Conservation (phyloP, 139 green algal genomes). For the Chlorella sp. region DNA sequence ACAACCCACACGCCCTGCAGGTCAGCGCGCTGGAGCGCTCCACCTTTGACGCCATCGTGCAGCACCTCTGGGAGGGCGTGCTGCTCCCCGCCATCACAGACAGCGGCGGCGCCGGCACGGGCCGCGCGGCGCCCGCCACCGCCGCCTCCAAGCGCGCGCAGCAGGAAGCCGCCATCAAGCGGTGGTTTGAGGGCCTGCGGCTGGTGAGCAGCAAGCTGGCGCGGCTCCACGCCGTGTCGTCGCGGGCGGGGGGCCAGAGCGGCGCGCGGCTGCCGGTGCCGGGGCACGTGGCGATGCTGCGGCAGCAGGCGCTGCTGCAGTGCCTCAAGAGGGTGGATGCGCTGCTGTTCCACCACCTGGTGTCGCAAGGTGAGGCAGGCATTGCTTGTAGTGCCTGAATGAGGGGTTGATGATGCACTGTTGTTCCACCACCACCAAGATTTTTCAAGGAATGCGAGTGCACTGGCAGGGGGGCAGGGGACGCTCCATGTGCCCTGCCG, state of each 20-base stretch:
- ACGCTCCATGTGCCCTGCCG: too few species aligned
- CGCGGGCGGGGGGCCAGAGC: conserved; percentile 12
- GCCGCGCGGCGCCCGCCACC: background rate
- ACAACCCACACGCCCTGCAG: too few species aligned
- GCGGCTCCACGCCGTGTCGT: conserved; percentile 7
- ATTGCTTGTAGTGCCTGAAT: too few species aligned
- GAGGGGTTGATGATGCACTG: too few species aligned
- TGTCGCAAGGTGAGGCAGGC: conserved; percentile 10
- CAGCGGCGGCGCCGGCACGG: background rate
- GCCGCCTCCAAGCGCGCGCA: conserved; percentile 13
- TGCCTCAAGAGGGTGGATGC: conserved; percentile 61
- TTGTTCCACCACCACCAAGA: too few species aligned
- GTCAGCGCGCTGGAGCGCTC: conserved; percentile 52
- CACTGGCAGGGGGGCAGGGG: too few species aligned
- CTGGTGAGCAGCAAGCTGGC: conserved; percentile 17
- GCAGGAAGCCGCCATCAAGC: conserved; percentile 55
- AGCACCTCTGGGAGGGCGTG: conserved; percentile 18
- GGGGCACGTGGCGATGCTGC: conserved; percentile 46
- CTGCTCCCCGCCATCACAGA: conserved; percentile 24
- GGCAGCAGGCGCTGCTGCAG: conserved; percentile 50
- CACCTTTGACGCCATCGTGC: conserved; percentile 51
- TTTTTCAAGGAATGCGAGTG: too few species aligned
- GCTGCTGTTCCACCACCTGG: conserved; percentile 56
- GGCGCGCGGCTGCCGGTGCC: background rate
- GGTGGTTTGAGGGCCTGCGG: conserved; percentile 61